A percentile compares a stretch with the other conserved stretches of the same genome.
phyloP scores from a whole-genome alignment of 306 rosid species.

The Prunus mongolica region DNA sequence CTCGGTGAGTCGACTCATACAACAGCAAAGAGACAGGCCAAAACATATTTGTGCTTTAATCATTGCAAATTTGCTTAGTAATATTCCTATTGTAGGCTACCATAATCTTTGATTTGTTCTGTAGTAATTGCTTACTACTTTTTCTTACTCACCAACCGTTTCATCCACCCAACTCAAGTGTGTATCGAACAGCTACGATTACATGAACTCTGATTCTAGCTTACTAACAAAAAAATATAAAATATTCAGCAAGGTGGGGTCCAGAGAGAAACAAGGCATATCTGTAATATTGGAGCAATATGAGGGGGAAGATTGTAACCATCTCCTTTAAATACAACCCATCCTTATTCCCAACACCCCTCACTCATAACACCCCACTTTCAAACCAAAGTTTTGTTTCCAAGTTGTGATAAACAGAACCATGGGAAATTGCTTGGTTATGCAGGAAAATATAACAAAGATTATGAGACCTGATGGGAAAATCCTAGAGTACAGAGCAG shows the following conservation, averaged over 20 bases:
- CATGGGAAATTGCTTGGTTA: constrained; percentile 84
- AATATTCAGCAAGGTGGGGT: constrained; percentile 10
- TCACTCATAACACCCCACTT: constrained; percentile 11
- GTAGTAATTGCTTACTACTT: not conserved
- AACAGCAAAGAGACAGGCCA: not conserved
- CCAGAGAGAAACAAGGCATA: constrained; percentile 20
- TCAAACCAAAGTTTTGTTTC: not conserved
- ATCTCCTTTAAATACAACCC: constrained; percentile 37
- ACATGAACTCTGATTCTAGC: not conserved
- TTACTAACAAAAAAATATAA: not conserved
- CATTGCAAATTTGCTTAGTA: not conserved
- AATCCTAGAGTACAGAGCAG: constrained; percentile 65
- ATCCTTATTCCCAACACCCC: not conserved
- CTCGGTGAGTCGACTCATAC: constrained; percentile 7
- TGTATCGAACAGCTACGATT: not conserved
- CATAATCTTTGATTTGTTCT: constrained; percentile 4
- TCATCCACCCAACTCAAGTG: constrained; percentile 3
- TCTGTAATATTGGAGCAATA: constrained; percentile 35
- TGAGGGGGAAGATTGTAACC: constrained; percentile 29
- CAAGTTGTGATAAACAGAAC: constrained; percentile 10
- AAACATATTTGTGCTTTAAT: not conserved
- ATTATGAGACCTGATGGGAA: constrained; percentile 74
- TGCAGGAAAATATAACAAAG: constrained; percentile 45
- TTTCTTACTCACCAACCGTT: constrained; percentile 9
- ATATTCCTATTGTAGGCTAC: not conserved